Percentiles rank a stretch among this genome's conserved stretches.
Evolutionary conservation across 495 filamentous ascomycete genomes (phyloP).

Genomic region (Amniculicola lignicola): DNA sequence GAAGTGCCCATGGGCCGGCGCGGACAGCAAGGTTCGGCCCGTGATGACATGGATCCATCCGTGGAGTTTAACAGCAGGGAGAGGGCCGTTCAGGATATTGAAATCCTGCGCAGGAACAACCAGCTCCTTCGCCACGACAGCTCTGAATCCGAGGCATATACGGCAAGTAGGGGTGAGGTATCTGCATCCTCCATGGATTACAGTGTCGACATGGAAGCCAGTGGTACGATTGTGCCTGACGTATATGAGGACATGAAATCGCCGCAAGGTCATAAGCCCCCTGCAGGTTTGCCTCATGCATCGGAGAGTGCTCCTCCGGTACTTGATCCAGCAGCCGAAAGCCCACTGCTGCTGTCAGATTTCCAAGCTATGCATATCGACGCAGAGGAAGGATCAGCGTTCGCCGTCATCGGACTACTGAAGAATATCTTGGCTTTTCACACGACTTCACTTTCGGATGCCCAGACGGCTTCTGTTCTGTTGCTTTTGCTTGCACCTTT

Average conservation of each 20-base stretch:
- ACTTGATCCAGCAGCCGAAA: constrained; percentile 26
- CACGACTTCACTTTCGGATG: constrained; percentile 32
- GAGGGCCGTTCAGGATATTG: constrained; percentile 31
- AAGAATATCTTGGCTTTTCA: constrained; percentile 35
- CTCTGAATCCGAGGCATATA: constrained; percentile 33
- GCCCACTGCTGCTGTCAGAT: constrained; percentile 32
- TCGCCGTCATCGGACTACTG: constrained; percentile 36
- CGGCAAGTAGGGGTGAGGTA: constrained; percentile 17
- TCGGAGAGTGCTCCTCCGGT: constrained; percentile 29
- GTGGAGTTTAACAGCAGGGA: constrained; percentile 18
- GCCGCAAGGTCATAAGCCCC: constrained; percentile 10
- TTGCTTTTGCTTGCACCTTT: constrained; percentile 39
- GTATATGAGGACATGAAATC: constrained; percentile 17
- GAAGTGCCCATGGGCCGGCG: constrained; percentile 1
- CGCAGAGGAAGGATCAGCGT: constrained; percentile 31
- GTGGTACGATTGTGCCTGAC: constrained; percentile 40
- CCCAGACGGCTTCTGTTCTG: constrained; percentile 38
- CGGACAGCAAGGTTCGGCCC: constrained; percentile 24
- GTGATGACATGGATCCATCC: constrained; percentile 6
- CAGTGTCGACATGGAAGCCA: constrained; percentile 36
- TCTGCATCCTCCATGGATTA: constrained; percentile 21
- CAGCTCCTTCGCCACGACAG: constrained; percentile 33
- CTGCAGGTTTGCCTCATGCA: constrained; percentile 8
- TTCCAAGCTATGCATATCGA: constrained; percentile 31
- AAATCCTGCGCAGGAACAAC: constrained; percentile 30